Base-by-base conservation (phyloP, 768 basidiomycete species). In the Mycena chlorophos region DNA sequence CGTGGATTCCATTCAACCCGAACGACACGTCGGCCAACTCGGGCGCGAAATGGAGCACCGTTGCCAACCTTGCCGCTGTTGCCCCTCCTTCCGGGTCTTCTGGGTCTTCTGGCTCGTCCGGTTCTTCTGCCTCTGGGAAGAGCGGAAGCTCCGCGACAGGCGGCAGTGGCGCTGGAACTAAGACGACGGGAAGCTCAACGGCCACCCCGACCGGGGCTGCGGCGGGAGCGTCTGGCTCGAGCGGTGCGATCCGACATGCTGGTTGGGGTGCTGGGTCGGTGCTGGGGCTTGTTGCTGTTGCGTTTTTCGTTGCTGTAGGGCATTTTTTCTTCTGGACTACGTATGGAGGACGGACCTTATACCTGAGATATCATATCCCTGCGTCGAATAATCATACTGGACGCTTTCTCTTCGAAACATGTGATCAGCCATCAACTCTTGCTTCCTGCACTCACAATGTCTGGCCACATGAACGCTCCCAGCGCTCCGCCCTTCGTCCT, bases 1-100 rank as follows among this genome's bases (percentile, higher is more conserved):
- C 76, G 13, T 90, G 76, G 74, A 69, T 90, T 30, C 78, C 84
- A 1, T 88, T 81, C 72, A 77, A 68, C 56, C 69, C 78, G 47
- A 75, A 72, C n/a, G 71, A 77, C 54, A 65, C 71, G 6, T 65
- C 65, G 20, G 68, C 75, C 23, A 83, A 82, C 66, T 63, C 76
- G 3, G 64, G 64, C 23, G 78, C 81, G 3, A 61, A 74, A 26
- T 88, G 86, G 85, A 71, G 71, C 26, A 54, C 65, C 12, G 75
- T 88, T 12, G 64, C 66, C 34, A 67, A 69, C 47, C 72, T 88
- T 26, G 75, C 78, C 26, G 59, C 71, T n/a, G 73, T 75, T 3
- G 74, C 77, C 4, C 29, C 39, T 3, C 17, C 52, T 1, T n/a
- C 45, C 26, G 42, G 28, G 26, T 47, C 27, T 23, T 23, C 28